Percentiles rank a stretch among this genome's conserved stretches.
Conservation (phyloP, 2,329 filamentous ascomycete genomes). For the Arachnomyces sp. region DNA sequence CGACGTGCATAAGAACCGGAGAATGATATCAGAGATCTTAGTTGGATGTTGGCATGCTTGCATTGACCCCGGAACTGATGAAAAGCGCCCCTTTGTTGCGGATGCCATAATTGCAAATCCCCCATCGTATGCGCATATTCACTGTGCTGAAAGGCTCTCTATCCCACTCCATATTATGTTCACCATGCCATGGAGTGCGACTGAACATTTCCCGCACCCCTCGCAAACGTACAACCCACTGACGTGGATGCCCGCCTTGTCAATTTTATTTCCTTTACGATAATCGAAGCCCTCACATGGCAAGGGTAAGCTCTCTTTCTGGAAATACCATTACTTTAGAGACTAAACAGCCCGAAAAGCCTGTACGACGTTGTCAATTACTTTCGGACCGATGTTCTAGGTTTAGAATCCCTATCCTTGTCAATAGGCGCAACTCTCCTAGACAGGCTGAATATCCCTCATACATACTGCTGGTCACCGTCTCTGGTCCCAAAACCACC, state of each 20-base stretch:
- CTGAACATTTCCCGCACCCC: conserved; percentile 42
- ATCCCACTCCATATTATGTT: conserved; percentile 48
- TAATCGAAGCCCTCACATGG: no score
- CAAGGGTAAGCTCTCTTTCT: no score
- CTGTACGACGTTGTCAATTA: no score
- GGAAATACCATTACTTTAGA: no score
- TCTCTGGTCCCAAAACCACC: conserved; percentile 33
- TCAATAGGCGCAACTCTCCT: no score
- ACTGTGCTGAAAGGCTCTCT: conserved; percentile 44
- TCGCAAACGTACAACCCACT: conserved; percentile 39
- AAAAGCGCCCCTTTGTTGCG: conserved; percentile 42
- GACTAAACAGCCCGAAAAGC: no score
- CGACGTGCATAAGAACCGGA: conserved; percentile 23
- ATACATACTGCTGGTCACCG: no score
- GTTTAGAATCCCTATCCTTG: no score
- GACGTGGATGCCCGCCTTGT: conserved; percentile 26
- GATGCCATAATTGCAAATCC: conserved; percentile 51
- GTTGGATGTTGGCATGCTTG: conserved; percentile 35
- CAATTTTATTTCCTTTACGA: conserved; percentile 41
- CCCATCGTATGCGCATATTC: conserved; percentile 46
- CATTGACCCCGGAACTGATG: conserved; percentile 24
- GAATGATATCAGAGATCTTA: conserved; percentile 31
- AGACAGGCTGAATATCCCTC: no score
- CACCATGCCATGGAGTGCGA: conserved; percentile 46
- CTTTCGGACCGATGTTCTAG: no score